Evolutionary conservation across 139 green algal species (phyloP), one percentile per base, ranked within the genome.

Genomic region (Chlorella sp.): DNA sequence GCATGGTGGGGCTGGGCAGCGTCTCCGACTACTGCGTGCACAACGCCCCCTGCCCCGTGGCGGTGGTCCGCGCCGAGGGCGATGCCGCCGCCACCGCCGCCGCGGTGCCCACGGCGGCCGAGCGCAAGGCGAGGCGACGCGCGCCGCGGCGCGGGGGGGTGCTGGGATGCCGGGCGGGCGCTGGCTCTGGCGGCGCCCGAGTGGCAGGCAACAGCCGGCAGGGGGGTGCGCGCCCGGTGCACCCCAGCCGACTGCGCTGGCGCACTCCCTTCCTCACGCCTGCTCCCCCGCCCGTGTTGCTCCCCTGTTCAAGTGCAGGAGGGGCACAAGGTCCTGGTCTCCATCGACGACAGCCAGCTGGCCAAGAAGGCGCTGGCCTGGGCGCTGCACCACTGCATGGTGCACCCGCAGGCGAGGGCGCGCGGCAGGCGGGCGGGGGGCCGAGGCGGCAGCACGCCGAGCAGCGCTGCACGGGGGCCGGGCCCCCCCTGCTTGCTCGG

Each of bases 1-100:
- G 71, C 17, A 69, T 93, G 25, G 83, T 91, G 23, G 88, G 88
- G 19, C 79, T 92, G 50, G 88, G 88, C 27, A 83, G 67, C 42
- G 84, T 93, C 8, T 80, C 65, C 43, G 82, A 87, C 62, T 87
- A 90, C 79, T 58, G 66, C n/a, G 69, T 89, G 15, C 84, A 91
- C 76, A 76, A 90, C 71, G 41, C 84, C 27, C 31, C 60, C 53
- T 88, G 78, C 43, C 68, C 88, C 8, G 81, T 92, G 55, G 69
- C 56, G 17, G 77, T 93, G 27, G 69, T 90, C 23, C 65, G 76
- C 9, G 76, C 66, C 17, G 36, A 60, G n/a, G 33, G 55, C 27
- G 21, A 41, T 27, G 56, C 53, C 8, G 15, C n/a, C n/a, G n/a
- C n/a, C n/a, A n/a, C n/a, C n/a, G n/a, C n/a, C n/a, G n/a, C n/a